A percentile compares a stretch with the other conserved stretches of the same genome.
Conservation (phyloP, 1,284 basidiomycete species). For the Marasmius oreades region DNA sequence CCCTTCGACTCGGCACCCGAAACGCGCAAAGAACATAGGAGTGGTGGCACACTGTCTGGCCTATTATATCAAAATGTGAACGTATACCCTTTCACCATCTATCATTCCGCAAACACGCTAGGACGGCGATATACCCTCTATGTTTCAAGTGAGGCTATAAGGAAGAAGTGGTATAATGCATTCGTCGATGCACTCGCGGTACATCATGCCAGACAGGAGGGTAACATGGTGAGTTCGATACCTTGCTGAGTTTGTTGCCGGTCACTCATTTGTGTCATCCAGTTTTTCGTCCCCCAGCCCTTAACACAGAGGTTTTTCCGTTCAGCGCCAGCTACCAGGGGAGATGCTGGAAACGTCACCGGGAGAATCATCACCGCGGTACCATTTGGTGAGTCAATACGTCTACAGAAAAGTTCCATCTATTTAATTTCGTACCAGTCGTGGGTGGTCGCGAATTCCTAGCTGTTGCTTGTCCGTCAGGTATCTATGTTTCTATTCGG, state of each 20-base stretch:
- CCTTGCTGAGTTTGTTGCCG: background rate
- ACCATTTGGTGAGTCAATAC: slow-evolving; percentile 55
- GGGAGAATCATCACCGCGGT: slow-evolving; percentile 58
- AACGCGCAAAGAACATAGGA: slow-evolving; percentile 58
- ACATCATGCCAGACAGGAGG: slow-evolving; percentile 58
- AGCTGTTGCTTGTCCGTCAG: slow-evolving; percentile 57
- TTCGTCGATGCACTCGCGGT: slow-evolving; percentile 60
- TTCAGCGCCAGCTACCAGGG: slow-evolving; percentile 29
- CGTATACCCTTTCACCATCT: slow-evolving; percentile 73
- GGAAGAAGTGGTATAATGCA: slow-evolving; percentile 60
- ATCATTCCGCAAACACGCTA: slow-evolving; percentile 56
- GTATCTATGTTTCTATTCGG: slow-evolving; percentile 60
- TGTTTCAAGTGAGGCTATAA: slow-evolving; percentile 49
- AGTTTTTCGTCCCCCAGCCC: slow-evolving; percentile 65
- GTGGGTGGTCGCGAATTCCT: slow-evolving; percentile 50
- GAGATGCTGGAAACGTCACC: slow-evolving; percentile 35
- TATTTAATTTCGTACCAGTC: slow-evolving; percentile 28
- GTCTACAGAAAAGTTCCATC: background rate
- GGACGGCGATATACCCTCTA: slow-evolving; percentile 69
- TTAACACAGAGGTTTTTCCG: slow-evolving; percentile 64
- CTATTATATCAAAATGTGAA: slow-evolving; percentile 46
- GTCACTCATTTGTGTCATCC: slow-evolving; percentile 2
- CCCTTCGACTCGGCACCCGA: slow-evolving; percentile 57
- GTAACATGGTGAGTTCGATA: slow-evolving; percentile 55
- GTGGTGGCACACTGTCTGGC: slow-evolving; percentile 53